These are phyloP conservation scores for Globisporangium ultimum DNA, from an alignment of 352 stramenopile genomes.

Conservation along the genomic window DNA sequence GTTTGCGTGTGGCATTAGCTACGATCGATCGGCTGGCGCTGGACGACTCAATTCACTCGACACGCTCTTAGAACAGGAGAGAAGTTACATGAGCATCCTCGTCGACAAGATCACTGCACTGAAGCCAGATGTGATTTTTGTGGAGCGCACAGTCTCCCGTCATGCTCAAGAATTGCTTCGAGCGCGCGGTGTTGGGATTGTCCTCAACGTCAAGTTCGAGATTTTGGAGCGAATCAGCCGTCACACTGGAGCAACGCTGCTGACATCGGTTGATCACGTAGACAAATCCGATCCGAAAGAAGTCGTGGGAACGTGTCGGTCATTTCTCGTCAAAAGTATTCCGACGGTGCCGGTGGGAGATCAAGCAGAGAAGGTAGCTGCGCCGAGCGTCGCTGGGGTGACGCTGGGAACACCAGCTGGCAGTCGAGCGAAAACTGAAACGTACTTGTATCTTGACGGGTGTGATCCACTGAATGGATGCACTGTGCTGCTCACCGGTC, in stretches of 20 bases:
- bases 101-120: conserved; percentile 95
- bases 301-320: conserved; percentile 61
- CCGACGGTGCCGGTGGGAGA: conserved; percentile 40
- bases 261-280: conserved; percentile 93
- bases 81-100: conserved; percentile 96
- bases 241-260: conserved; percentile 90
- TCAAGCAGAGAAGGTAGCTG: neutral
- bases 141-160: conserved; percentile 86
- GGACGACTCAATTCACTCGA: conserved; percentile 93
- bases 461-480: conserved; percentile 93
- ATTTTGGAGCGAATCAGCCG: conserved; percentile 91
- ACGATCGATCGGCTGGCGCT: conserved; percentile 85
- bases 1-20: conserved; percentile 95
- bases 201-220: conserved; percentile 93
- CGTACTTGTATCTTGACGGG: conserved; percentile 94
- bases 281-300: conserved; percentile 42
- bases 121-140: conserved; percentile 94
- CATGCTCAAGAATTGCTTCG: conserved; percentile 93
- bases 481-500: conserved; percentile 92
- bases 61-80: conserved; percentile 95
- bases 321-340: conserved; percentile 67
- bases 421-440: conserved; percentile 55
- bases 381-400: conserved; percentile 18
- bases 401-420: conserved; percentile 12
- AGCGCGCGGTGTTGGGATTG: conserved; percentile 88